phyloP scores from a whole-genome alignment of 805 yeast species.

The Metschnikowia reukaufii region DNA sequence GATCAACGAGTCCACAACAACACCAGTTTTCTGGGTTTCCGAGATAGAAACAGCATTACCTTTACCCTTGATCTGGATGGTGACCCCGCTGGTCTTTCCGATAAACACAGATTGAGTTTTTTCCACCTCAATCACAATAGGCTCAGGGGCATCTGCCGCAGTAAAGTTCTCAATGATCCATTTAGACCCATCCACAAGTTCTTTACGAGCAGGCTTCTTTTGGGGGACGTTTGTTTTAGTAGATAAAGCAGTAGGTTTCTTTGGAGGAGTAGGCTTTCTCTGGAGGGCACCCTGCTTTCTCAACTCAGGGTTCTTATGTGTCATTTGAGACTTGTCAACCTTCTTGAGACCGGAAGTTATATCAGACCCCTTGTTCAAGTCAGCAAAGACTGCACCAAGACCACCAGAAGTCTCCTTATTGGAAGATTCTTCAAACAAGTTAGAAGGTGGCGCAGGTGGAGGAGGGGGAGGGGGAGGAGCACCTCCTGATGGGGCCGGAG shows the following conservation, averaged over 20 bases:
- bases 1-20: conserved; percentile 80
- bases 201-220: conserved; percentile 50
- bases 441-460: conserved; percentile 83
- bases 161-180: conserved; percentile 87
- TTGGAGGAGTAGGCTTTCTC: conserved; percentile 75
- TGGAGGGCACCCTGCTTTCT: conserved; percentile 53
- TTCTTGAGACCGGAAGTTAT: conserved; percentile 86
- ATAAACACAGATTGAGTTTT: conserved; percentile 88
- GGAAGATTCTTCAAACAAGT: conserved; percentile 49
- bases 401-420: conserved; percentile 40
- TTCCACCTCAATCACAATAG: conserved; percentile 71
- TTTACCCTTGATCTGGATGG: conserved; percentile 86
- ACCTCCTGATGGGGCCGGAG: conserved; percentile 30
- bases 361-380: conserved; percentile 77
- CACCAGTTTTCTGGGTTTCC: conserved; percentile 67
- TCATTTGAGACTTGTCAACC: conserved; percentile 91
- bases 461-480: conserved; percentile 74
- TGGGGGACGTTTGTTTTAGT: conserved; percentile 37
- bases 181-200: conserved; percentile 73
- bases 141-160: conserved; percentile 46
- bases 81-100: conserved; percentile 71
- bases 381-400: conserved; percentile 88
- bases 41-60: conserved; percentile 84
- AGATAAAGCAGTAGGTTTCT: conserved; percentile 69
- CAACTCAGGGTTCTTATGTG: conserved; percentile 85